A percentile compares a stretch with the other conserved stretches of the same genome.
Evolutionary conservation across 2,329 filamentous ascomycete genomes (phyloP).

Genomic region (Xylaria sp.): DNA sequence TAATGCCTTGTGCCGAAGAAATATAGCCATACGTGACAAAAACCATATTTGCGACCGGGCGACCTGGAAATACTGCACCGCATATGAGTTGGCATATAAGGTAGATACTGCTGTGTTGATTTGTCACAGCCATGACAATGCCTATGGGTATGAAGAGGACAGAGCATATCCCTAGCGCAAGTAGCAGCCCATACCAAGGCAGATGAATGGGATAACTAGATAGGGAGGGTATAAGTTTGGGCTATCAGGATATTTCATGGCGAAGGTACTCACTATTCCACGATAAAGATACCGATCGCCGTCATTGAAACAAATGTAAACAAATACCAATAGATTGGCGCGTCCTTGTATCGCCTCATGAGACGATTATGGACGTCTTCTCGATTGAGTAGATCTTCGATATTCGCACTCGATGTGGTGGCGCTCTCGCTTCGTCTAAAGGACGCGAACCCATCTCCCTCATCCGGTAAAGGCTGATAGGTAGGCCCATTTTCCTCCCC

Average conservation of each 20-base stretch:
- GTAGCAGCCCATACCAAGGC: conserved; percentile 85
- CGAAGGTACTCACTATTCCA: conserved; percentile 75
- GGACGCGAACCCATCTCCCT: conserved; percentile 41
- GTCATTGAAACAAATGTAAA: conserved; percentile 80
- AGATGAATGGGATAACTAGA: conserved; percentile 80
- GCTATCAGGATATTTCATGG: background rate
- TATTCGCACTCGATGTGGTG: conserved; percentile 52
- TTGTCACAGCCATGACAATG: conserved; percentile 93
- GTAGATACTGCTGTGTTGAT: conserved; percentile 88
- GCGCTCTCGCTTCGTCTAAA: conserved; percentile 38
- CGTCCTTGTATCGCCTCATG: conserved; percentile 85
- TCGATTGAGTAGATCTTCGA: conserved; percentile 69
- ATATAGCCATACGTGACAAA: conserved; percentile 94
- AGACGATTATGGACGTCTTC: conserved; percentile 88
- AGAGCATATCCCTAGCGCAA: conserved; percentile 81
- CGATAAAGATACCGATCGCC: conserved; percentile 82
- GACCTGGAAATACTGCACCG: conserved; percentile 82
- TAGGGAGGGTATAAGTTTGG: conserved; percentile 36
- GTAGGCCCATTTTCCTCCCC: conserved; percentile 60
- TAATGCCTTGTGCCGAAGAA: conserved; percentile 87
- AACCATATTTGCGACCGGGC: conserved; percentile 91
- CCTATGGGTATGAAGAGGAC: conserved; percentile 90
- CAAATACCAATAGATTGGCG: conserved; percentile 84
- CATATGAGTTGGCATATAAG: conserved; percentile 88
- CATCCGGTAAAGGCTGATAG: conserved; percentile 63